Conservation (phyloP, 2,329 filamentous ascomycete genomes). For the Biscogniauxia mediterranea region DNA sequence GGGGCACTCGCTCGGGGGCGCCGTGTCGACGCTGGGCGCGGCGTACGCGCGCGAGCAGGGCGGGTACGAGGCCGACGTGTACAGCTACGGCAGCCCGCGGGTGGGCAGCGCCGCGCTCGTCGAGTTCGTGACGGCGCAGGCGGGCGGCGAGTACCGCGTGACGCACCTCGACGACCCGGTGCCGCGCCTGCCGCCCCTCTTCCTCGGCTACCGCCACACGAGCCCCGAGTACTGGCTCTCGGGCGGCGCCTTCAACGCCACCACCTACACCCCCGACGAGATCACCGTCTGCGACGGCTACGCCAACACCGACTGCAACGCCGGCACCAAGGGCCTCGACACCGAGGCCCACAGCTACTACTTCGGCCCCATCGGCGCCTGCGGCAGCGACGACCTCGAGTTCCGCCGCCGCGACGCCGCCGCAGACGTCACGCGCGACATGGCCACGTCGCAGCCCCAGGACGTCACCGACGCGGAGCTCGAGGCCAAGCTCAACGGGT, state of each 20-base stretch:
- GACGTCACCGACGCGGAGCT: conserved; percentile 27
- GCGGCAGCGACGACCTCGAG: conserved; percentile 30
- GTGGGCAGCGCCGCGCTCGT: conserved; percentile 58
- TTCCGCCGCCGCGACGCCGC: conserved; percentile 22
- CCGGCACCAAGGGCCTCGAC: conserved; percentile 44
- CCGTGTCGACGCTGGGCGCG: conserved; percentile 59
- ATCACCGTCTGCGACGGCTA: conserved; percentile 49
- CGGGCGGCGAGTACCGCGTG: conserved; percentile 57
- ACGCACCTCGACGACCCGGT: conserved; percentile 68
- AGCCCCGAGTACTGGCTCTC: conserved; percentile 67
- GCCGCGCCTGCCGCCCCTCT: conserved; percentile 61
- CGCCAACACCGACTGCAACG: conserved; percentile 50
- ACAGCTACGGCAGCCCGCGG: conserved; percentile 66
- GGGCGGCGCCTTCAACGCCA: conserved; percentile 32
- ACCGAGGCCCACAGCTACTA: conserved; percentile 48
- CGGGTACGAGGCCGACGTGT: conserved; percentile 53
- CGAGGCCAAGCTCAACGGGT: conserved; percentile 23
- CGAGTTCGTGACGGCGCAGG: conserved; percentile 51
- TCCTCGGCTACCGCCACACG: conserved; percentile 63
- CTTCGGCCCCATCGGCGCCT: conserved; percentile 43
- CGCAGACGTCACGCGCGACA: conserved; percentile 10
- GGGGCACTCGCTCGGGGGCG: conserved; percentile 68
- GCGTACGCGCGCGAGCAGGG: conserved; percentile 49
- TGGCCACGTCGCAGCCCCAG: conserved; percentile 20
- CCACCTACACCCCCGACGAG: conserved; percentile 38